Base-by-base conservation (phyloP, 805 yeast species). In the Wickerhamiella australiensis region DNA sequence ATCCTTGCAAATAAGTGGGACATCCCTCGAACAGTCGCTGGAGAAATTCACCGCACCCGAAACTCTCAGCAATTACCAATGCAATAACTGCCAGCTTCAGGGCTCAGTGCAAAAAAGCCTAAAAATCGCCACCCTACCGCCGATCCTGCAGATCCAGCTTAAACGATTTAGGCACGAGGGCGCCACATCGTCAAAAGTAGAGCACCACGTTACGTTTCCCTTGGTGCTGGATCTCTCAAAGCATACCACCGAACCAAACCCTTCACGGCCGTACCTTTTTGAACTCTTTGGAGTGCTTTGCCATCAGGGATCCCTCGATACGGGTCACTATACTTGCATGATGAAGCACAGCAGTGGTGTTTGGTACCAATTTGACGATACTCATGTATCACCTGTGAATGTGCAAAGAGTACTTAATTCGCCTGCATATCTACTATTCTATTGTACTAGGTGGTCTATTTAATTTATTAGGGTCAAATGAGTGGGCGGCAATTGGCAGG, bases 351-450 rank as follows among this genome's bases (percentile, higher is more conserved):
- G 47, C 35, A 46, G 54, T 17, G 57, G 58, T 17, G 45, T 51
- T 58, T 92, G 99, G 99, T 82, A 82, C 62, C 80, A 78, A 62
- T 88, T 87, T 62, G 96, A 92, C 61, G 99, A 92, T 67, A 79
- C 92, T 15, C 78, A 80, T 58, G 82, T 92, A 12, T 76, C 87
- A 1, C 63, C 77, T 50, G 74, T 86, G 9, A 64, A 78, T 7
- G 77, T 73, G 48, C 76, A 77, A 44, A 80, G 80, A 50, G 95
- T 88, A 12, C 67, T 77, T 50, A 68, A 72, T 40, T 71, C 85
- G 26, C 82, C 77, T 54, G 96, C 96, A 41, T 92, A 92, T 63
- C 68, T 90, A 55, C 65, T 88, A 54, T 85, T 63, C 47, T 65
- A 65, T 48, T 60, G 63, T 9, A 59, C 61, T 13, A 55, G 54